Base-by-base conservation (phyloP, 495 filamentous ascomycete species). In the Tuber indicum region DNA sequence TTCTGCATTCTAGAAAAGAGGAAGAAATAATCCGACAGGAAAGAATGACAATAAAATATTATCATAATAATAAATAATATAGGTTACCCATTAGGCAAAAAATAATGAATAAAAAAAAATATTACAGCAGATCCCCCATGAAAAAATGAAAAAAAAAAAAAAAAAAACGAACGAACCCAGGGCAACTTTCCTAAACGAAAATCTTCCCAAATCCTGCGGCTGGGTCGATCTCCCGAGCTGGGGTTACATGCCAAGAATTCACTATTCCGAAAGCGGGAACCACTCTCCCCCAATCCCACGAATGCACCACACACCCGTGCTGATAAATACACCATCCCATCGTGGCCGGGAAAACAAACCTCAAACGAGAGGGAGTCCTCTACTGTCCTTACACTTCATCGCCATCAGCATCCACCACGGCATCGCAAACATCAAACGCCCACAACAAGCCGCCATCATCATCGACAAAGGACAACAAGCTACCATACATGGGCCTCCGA, bases 221-320 rank as follows among this genome's bases (percentile, higher is more conserved):
- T 32, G 58, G 58, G 58, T 66, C n/a, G 58, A 66, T 66, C 58
- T 66, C 58, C 58, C 58, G 58, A 66, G n/a, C 58, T 66, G n/a
- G 26, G 26, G 26, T 36, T 66, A 14, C 58, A 66, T 66, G 58
- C 58, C 58, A 66, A 66, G 49, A 12, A 10, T 10, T 32, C 12
- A 66, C 26, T 5, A 66, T 66, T 17, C 58, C 26, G 8, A 36
- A 66, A 66, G 26, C 14, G 58, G 32, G 12, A 36, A 17, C n/a
- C 26, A 7, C n/a, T 66, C 58, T 36, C n/a, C n/a, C 7, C 26
- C 14, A 66, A 66, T 66, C 58, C 23, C 49, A 58, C 49, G 12
- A 2, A n/a, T 23, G 10, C 8, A 58, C 23, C 21, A n/a, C 21
- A 58, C 49, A 58, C 23, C 49, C 58, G 58, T 66, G 58, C 58